Evolutionary conservation across 129 eudicot species (phyloP).

Genomic region (Chrysanthemum seticuspe): DNA sequence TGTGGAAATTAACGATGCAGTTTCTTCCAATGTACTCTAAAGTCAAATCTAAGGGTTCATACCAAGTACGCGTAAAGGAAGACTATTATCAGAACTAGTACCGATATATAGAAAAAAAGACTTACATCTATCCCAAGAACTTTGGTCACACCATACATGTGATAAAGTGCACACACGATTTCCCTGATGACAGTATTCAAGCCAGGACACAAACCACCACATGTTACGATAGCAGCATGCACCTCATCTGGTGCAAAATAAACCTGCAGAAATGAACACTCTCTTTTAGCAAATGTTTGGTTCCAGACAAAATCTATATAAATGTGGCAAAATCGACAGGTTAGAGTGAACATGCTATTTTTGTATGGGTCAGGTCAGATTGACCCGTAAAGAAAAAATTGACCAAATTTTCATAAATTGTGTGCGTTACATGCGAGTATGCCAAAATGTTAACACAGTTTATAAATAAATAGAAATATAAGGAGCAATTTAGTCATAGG

Average conservation of each 20-base stretch:
- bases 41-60: constrained; percentile 3
- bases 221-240: constrained; percentile 83
- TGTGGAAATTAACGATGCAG: background rate
- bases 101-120: background rate
- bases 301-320: background rate
- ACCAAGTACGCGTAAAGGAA: background rate
- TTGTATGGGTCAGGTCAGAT: background rate
- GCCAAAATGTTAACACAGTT: too few relatives aligned
- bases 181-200: constrained; percentile 93
- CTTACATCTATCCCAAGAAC: constrained; percentile 94
- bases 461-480: too few relatives aligned
- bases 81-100: background rate
- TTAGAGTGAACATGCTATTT: background rate
- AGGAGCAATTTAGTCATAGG: too few relatives aligned
- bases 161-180: constrained; percentile 74
- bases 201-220: constrained; percentile 96
- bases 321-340: background rate
- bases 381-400: background rate
- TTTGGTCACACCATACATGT: constrained; percentile 85
- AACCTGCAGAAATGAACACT: constrained; percentile 51
- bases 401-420: background rate
- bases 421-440: too few relatives aligned
- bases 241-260: constrained; percentile 85
- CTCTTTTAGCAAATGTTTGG: constrained; percentile 22
- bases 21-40: background rate